Evolutionary conservation across 805 yeast genomes (phyloP), one percentile per base, ranked within the genome.

Genomic region (Ogataea zsoltii): DNA sequence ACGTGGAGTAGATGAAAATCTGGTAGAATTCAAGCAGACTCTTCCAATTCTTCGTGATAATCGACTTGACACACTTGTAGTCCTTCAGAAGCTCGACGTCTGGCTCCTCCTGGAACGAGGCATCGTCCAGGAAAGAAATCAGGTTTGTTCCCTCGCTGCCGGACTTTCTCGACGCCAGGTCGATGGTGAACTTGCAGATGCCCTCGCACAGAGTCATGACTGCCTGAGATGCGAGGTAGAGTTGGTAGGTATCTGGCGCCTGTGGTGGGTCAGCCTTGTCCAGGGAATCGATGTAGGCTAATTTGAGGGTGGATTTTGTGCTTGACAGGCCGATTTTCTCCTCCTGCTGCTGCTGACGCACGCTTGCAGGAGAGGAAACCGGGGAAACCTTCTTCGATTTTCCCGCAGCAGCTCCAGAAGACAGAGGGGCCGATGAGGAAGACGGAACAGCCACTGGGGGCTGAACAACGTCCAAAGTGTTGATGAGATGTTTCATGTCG

Each of bases 231-330:
- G 86, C 72, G 28, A 92, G 70, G 60, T 71, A 78, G 40, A 79
- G 68, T 1, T 80, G 63, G 47, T 94, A 91, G 0, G 84, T 75
- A 5, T 70, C 70, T 2, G 94, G 87, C 2, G 75, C 67, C 1
- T 70, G 57, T 0, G 97, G 97, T 0, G 96, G 83, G 21, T 87
- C 95, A 0, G 69, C 55, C 57, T 90, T 90, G 60, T 92, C 98
- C 18, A 94, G 71, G 42, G 83, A 77, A 45, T 92, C 97, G 25
- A 91, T 70, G 45, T 81, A 75, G 12, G 81, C 68, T 0, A 83
- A 71, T 53, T 80, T 78, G 38, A 76, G 64, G 2, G 70, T 58
- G 0, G 87, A 76, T 10, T 61, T 62, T 3, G 68, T 63, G 13
- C 63, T 60, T 0, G 82, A 72, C 23, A 83, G 65, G 0, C 70